A percentile compares a stretch with the other conserved stretches of the same genome.
These are phyloP conservation scores for Podaxis rugospora DNA, from an alignment of 768 basidiomycete species.

Conservation along the genomic window DNA sequence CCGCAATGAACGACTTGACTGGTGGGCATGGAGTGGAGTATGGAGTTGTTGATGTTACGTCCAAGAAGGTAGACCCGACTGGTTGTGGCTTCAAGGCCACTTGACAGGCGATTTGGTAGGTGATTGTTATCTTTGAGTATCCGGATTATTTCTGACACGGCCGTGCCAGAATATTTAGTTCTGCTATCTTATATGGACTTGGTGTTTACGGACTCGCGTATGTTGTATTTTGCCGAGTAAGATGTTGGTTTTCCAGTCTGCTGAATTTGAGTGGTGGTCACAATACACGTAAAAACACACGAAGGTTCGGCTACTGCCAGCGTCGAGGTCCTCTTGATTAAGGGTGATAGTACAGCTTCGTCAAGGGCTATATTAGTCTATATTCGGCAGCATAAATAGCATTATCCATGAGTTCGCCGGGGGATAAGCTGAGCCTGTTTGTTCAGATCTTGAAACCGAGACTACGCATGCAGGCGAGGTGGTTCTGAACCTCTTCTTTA, in stretches of 20 bases:
- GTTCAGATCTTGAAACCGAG: conserved; percentile 81
- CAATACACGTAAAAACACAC: background rate
- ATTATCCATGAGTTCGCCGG: background rate
- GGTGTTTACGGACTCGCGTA: background rate
- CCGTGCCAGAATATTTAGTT: background rate
- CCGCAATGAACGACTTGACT: conserved; percentile 54
- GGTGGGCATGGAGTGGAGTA: conserved; percentile 37
- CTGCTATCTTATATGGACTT: background rate
- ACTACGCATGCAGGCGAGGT: conserved; percentile 86
- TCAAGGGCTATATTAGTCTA: conserved; percentile 8
- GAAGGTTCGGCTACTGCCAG: background rate
- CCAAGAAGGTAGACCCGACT: conserved; percentile 37
- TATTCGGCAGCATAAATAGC: background rate
- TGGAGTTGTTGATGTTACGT: conserved; percentile 42
- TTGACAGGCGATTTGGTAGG: background rate
- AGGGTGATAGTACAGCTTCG: background rate
- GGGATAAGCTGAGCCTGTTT: background rate
- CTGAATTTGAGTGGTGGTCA: background rate
- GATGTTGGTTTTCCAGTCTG: background rate
- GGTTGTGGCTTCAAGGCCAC: conserved; percentile 41
- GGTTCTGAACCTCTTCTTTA: conserved; percentile 70
- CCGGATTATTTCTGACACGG: background rate
- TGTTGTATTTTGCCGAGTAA: background rate
- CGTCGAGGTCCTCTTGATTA: background rate
- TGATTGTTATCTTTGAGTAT: background rate